Evolutionary conservation across 352 stramenopile genomes (phyloP).

Genomic region (Phytophthora agathidicida): DNA sequence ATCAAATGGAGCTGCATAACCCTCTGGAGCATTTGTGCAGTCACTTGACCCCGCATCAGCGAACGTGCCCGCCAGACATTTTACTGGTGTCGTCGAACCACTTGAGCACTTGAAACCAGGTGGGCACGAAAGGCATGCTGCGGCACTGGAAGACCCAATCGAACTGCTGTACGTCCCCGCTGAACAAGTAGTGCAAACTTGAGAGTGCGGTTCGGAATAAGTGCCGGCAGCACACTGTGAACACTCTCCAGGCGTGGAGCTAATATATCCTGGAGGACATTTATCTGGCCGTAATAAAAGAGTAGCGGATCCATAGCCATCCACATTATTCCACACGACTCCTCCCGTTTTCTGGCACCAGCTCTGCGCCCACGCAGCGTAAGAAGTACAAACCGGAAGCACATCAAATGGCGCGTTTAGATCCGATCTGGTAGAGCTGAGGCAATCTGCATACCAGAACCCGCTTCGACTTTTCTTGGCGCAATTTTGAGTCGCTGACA

Average conservation of each 20-base stretch:
- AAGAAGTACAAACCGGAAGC: slow-evolving; percentile 47
- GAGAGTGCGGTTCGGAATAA: slow-evolving; percentile 40
- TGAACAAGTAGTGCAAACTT: slow-evolving; percentile 42
- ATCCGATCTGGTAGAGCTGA: slow-evolving; percentile 42
- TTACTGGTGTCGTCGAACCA: slow-evolving; percentile 22
- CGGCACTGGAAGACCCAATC: slow-evolving; percentile 19
- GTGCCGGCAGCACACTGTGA: slow-evolving; percentile 43
- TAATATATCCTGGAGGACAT: slow-evolving; percentile 38
- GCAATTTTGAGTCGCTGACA: slow-evolving; percentile 48
- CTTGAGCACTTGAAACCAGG: slow-evolving; percentile 44
- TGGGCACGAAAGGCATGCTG: slow-evolving; percentile 49
- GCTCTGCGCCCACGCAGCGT: slow-evolving; percentile 49
- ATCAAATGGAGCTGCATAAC: slow-evolving; percentile 38
- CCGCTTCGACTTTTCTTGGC: slow-evolving; percentile 50
- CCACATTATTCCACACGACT: slow-evolving; percentile 60
- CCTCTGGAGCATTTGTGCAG: slow-evolving; percentile 48
- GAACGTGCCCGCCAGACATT: slow-evolving; percentile 50
- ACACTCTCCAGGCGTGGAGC: slow-evolving; percentile 29
- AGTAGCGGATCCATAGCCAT: slow-evolving; percentile 52
- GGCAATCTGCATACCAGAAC: slow-evolving; percentile 65
- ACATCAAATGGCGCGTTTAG: slow-evolving; percentile 58
- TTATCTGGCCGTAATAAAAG: slow-evolving; percentile 54
- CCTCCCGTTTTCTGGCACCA: slow-evolving; percentile 54
- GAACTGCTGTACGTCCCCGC: slow-evolving; percentile 55
- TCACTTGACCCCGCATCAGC: slow-evolving; percentile 30